Base-by-base conservation (phyloP, 768 basidiomycete genomes). In the Russula sp. region DNA sequence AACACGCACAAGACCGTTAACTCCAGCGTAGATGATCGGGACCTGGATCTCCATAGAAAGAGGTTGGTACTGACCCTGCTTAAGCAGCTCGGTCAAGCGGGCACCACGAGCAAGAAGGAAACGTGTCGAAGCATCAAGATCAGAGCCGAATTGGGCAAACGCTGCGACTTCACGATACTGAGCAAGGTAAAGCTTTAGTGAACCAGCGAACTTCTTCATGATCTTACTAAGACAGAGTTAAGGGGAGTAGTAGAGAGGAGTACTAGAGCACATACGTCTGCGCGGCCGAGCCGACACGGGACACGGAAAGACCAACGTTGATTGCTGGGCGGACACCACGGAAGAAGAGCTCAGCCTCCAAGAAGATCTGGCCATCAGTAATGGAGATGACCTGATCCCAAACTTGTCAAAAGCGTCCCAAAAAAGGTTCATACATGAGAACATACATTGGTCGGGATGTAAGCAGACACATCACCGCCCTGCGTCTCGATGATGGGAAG, bases 171-270 rank as follows among this genome's bases (percentile, higher is more conserved):
- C 97, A 88, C 97, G 95, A 82, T 98, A 99, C 76, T 99, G 97
- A 35, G 97, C 97, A 68, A 99, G 92, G 86, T 99, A 99, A 50
- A 99, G 86, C 81, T 98, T 98, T 70, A 98, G 86, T 58, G 97
- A 98, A 83, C 97, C 97, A 70, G 97, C 97, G 70, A 98, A 98
- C 81, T 98, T 95, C 90, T 98, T 99, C 97, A 99, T 98, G 79
- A 98, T 93, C 79, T 95, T 93, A 69, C 87, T 90, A 66, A 56
- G 57, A 45, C 47, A 61, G 42, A 56, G 55, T 61, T 25, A 64
- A 41, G 14, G 59, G 59, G 5, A 36, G 22, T 54, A 55, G 36
- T 14, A 20, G 35, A 11, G 43, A 48, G 14, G 4, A 38, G 16
- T 32, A 53, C 3, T 48, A 5, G 14, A 39, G n/a, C 20, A 78